phyloP scores from a whole-genome alignment of 2,329 filamentous ascomycete genomes.

The Trichoderma citrinoviride region DNA sequence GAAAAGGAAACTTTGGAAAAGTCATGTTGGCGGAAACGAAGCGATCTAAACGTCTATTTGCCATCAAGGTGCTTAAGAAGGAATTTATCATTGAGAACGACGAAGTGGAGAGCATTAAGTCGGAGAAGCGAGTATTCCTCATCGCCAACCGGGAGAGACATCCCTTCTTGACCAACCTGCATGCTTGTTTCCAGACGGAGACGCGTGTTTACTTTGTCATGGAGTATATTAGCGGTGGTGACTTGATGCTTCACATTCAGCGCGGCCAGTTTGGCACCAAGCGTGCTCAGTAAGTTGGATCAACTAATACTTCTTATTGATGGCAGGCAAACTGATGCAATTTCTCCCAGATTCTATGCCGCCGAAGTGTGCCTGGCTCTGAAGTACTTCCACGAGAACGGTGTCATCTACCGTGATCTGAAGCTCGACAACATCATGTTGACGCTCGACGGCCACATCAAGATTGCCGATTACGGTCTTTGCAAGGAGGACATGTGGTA shows the following conservation, averaged over 20 bases:
- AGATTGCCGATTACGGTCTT: conserved; percentile 96
- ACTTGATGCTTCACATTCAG: conserved; percentile 98
- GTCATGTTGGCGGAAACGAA: conserved; percentile 99
- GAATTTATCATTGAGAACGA: conserved; percentile 99
- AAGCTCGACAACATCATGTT: conserved; percentile 92
- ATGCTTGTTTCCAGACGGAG: conserved; percentile 98
- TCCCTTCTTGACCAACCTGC: conserved; percentile 90
- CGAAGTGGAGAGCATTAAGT: conserved; percentile 95
- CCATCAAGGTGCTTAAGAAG: conserved; percentile 99
- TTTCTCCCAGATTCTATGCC: conserved; percentile 74
- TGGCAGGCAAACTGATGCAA: background rate
- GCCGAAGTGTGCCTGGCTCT: conserved; percentile 94
- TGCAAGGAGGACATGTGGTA: conserved; percentile 99
- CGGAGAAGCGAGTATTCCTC: conserved; percentile 95
- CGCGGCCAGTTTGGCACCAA: conserved; percentile 94
- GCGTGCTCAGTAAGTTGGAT: conserved; percentile 77
- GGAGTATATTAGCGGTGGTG: conserved; percentile 98
- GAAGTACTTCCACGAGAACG: conserved; percentile 99
- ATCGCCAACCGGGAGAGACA: conserved; percentile 96
- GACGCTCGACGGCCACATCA: conserved; percentile 94
- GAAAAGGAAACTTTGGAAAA: conserved; percentile 99
- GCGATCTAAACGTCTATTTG: conserved; percentile 84
- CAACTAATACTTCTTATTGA: background rate
- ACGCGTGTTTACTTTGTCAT: conserved; percentile 99
- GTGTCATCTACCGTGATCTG: conserved; percentile 96